Base-by-base conservation (phyloP, 768 basidiomycete genomes). In the Mycena floridula region DNA sequence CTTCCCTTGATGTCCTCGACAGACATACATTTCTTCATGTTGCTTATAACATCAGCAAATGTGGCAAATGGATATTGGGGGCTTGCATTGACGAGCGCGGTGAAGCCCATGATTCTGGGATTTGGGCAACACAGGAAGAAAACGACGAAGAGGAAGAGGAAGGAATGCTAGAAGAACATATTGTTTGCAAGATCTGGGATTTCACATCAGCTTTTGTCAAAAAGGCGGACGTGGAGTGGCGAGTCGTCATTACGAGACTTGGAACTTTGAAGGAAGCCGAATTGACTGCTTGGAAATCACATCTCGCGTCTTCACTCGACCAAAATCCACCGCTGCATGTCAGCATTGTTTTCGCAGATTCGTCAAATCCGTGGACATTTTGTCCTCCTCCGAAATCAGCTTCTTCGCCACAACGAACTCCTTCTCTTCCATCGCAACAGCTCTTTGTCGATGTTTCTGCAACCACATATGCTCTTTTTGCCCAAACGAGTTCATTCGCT, bases 11-110 rank as follows among this genome's bases (percentile, higher is more conserved):
- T 45, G 73, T 81, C 13, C 43, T 74, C 38, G 77, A 81, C 42
- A 64, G 74, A 23, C 70, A 81, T 49, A 81, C 76, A 1, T 62
- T 91, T 43, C 64, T 93, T 36, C 90, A 93, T 57, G 72, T 91
- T 28, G 90, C 79, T 2, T 93, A 93, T 59, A 70, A 64, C 30
- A 48, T 84, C 2, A 82, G 83, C 46, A n/a, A n/a, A n/a, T n/a
- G n/a, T n/a, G 75, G 82, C 8, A 84, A 82, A 58, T 92, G 89
- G 90, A 68, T 91, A 5, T 57, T 88, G 15, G 78, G 79, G n/a
- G 70, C 78, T 24, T 85, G 82, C 53, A 65, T 86, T 5, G 90
- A 93, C 55, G 79, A 90, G 57, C 70, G 83, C 2, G 90, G 88
- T 2, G 87, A 92, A 57, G 78, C 73, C 13, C 78, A 85, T 53